phyloP scores from a whole-genome alignment of 768 basidiomycete species.

The Boletellus sp. region DNA sequence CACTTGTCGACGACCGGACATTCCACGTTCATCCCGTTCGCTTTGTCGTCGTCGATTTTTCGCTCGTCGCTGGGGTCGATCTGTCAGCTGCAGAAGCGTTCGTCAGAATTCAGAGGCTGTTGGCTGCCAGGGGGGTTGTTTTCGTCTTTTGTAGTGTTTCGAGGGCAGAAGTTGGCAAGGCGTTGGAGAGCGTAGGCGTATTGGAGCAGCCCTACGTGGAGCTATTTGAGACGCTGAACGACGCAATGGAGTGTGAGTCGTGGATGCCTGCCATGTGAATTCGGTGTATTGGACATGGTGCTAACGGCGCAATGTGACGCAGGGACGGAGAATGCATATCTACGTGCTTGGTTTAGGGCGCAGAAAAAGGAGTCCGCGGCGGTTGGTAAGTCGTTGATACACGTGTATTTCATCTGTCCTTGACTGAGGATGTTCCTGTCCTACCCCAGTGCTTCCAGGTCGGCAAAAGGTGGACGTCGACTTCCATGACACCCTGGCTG shows the following conservation, averaged over 20 bases:
- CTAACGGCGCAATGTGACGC: conserved; percentile 5
- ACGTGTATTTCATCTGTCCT: not conserved
- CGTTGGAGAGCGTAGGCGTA: conserved; percentile 75
- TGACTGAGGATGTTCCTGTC: not conserved
- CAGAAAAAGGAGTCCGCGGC: conserved; percentile 52
- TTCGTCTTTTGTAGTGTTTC: conserved; percentile 86
- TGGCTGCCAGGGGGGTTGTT: conserved; percentile 71
- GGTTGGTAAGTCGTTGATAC: conserved; percentile 38
- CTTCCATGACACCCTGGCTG: conserved; percentile 39
- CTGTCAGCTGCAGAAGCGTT: conserved; percentile 95
- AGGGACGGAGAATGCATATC: conserved; percentile 94
- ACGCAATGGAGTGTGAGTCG: conserved; percentile 86
- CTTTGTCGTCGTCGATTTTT: conserved; percentile 86
- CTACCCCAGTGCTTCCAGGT: conserved; percentile 55
- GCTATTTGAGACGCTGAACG: conserved; percentile 75
- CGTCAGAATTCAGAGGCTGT: conserved; percentile 80
- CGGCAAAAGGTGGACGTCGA: conserved; percentile 50
- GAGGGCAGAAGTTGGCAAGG: conserved; percentile 62
- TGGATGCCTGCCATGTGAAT: conserved; percentile 2
- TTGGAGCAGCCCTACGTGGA: conserved; percentile 78
- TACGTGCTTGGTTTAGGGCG: conserved; percentile 73
- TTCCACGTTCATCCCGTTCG: conserved; percentile 78
- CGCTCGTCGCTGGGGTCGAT: conserved; percentile 86
- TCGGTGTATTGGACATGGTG: not conserved
- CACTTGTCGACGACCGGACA: conserved; percentile 62